Percentiles rank a stretch among this genome's conserved stretches.
Conservation (phyloP, 345 rosid genomes). For the Ceriops decandra region DNA sequence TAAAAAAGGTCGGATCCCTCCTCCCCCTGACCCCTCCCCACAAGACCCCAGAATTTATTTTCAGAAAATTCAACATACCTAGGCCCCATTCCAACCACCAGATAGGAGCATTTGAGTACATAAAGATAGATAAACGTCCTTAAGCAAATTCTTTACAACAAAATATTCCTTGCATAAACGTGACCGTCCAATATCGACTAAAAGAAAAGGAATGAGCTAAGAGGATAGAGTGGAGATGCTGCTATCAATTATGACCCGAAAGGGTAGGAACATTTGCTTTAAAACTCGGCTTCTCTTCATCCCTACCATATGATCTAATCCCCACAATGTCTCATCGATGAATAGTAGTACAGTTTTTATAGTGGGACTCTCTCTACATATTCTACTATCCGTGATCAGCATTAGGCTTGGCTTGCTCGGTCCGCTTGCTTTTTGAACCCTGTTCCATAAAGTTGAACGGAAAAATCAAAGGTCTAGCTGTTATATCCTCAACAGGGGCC, state of each 20-base stretch:
- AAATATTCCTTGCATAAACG: background rate
- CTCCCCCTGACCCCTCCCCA: too few species aligned
- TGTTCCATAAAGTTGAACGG: slow-evolving; percentile 5
- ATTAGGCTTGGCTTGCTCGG: slow-evolving; percentile 11
- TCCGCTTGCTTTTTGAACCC: slow-evolving; percentile 5
- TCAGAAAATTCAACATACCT: background rate
- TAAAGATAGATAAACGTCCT: background rate
- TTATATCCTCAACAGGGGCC: background rate
- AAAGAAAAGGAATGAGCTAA: background rate
- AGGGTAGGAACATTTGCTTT: background rate
- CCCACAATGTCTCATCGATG: slow-evolving; percentile 21
- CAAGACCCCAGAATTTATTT: too few species aligned
- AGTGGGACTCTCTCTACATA: background rate
- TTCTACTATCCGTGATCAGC: background rate
- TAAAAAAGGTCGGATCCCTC: too few species aligned
- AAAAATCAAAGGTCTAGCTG: background rate
- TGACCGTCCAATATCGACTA: background rate
- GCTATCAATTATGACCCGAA: background rate
- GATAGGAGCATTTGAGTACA: slow-evolving; percentile 2
- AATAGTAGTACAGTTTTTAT: background rate
- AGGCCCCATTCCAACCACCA: slow-evolving; percentile 1
- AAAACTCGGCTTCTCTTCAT: slow-evolving; percentile 5
- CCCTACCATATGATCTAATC: slow-evolving; percentile 3
- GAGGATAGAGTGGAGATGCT: background rate
- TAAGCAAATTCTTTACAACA: background rate